Base-by-base conservation (phyloP, 768 basidiomycete species). In the Leccinum boreale region DNA sequence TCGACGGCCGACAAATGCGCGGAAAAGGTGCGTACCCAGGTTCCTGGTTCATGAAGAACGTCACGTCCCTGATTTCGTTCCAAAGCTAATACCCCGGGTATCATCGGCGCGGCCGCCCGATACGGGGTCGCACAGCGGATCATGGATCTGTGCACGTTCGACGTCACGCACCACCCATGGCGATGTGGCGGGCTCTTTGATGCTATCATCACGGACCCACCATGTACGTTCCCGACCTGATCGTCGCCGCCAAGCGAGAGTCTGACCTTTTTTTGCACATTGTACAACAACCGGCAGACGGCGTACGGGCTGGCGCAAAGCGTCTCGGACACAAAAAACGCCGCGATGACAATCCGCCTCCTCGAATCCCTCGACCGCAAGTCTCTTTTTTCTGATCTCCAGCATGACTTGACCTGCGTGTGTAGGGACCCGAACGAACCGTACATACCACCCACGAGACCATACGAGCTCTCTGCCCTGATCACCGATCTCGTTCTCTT, bases 1-100 rank as follows among this genome's bases (percentile, higher is more conserved):
- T 99, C 50, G 96, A 98, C 67, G 97, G 97, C 0, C 81, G 97
- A 44, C 96, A 98, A 69, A 95, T 98, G 89, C 79, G 94, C 58
- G 97, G 97, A 17, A 96, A 92, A 81, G 83, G 94, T 89, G 19
- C 62, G 53, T 3, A 26, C 35, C 26, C 53, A n/a, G 2, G 7
- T 17, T 26, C 11, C 23, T 52, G 6, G 23, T 50, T 35, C 49
- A 23, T 19, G 9, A 10, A 5, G 4, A 19, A 33, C 39, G 17
- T 11, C 7, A 17, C n/a, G 4, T 51, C 33, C 47, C 54, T 55
- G 44, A 50, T 26, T 1, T 47, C 48, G 28, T 58, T 46, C 15
- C 23, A 14, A 58, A 80, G 77, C 66, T 8, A 67, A 75, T 19
- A 72, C 67, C 1, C 85, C 92, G 0, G 95, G 95, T 0, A 82